phyloP scores from a whole-genome alignment of 2,329 filamentous ascomycete species.

The Cyanodermella asteris region DNA sequence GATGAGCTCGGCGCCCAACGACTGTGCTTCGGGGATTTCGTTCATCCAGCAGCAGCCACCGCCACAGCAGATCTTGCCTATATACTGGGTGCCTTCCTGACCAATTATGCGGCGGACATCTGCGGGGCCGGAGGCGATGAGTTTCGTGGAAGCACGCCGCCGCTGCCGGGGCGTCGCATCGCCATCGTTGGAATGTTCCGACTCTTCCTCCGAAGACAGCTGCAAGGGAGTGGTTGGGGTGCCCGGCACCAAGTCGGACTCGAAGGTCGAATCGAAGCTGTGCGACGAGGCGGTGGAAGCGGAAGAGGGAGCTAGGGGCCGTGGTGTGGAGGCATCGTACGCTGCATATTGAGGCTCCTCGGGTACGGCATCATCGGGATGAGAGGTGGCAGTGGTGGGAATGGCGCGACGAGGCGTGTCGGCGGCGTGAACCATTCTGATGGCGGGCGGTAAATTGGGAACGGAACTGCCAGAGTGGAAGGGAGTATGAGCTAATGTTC shows the following conservation, averaged over 20 bases:
- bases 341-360: conserved; percentile 20
- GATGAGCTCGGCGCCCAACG: conserved; percentile 22
- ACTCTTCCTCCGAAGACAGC: conserved; percentile 15
- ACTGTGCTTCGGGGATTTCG: conserved; percentile 26
- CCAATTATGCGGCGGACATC: conserved; percentile 37
- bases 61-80: conserved; percentile 42
- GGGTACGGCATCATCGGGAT: conserved; percentile 25
- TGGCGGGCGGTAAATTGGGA: no score
- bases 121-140: conserved; percentile 34
- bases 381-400: conserved; percentile 22
- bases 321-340: conserved; percentile 12
- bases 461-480: no score
- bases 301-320: conserved; percentile 8
- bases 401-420: no score
- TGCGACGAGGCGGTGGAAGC: conserved; percentile 13
- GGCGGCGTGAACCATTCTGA: no score
- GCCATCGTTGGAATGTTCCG: conserved; percentile 10
- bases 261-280: conserved; percentile 13
- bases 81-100: conserved; percentile 32
- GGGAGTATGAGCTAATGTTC: no score
- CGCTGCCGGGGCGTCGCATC: conserved; percentile 10
- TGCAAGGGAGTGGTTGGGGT: conserved; percentile 20
- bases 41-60: conserved; percentile 42
- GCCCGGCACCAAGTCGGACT: conserved; percentile 16
- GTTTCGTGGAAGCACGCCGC: conserved; percentile 23